A percentile compares a stretch with the other conserved stretches of the same genome.
Evolutionary conservation across 2,329 filamentous ascomycete genomes (phyloP).

Genomic region (Huntiella decipiens): DNA sequence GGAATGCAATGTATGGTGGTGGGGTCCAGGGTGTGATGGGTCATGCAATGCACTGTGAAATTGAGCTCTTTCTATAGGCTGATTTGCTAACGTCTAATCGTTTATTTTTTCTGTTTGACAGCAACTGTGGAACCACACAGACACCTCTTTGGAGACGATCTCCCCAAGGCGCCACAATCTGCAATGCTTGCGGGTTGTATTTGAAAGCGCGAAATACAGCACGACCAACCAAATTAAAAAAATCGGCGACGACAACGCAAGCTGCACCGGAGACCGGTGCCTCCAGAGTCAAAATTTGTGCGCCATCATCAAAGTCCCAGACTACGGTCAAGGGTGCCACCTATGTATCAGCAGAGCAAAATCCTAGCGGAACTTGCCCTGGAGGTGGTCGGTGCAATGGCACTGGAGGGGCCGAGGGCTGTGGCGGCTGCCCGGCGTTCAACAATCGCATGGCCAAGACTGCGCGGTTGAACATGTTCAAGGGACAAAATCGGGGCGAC

Average conservation of each 20-base stretch:
- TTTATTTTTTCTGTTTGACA: constrained; percentile 21
- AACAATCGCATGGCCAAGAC: constrained; percentile 92
- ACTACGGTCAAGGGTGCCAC: constrained; percentile 35
- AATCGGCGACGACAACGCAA: constrained; percentile 37
- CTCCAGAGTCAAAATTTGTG: constrained; percentile 19
- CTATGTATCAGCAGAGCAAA: constrained; percentile 61
- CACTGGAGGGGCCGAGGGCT: constrained; percentile 85
- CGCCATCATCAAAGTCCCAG: constrained; percentile 22
- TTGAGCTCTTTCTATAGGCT: background rate
- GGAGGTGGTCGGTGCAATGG: constrained; percentile 91
- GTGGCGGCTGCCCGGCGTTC: constrained; percentile 87
- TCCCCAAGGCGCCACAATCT: constrained; percentile 83
- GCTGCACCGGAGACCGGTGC: constrained; percentile 25
- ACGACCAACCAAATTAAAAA: constrained; percentile 77
- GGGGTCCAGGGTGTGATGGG: background rate
- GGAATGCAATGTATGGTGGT: background rate
- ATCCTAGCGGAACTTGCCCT: constrained; percentile 70
- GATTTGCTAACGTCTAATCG: background rate
- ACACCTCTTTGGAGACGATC: constrained; percentile 91
- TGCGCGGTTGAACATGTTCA: constrained; percentile 46
- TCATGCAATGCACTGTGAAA: background rate
- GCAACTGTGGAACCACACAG: constrained; percentile 85
- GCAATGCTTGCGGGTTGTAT: constrained; percentile 93
- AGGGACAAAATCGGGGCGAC: constrained; percentile 19
- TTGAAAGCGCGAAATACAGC: constrained; percentile 82